Evolutionary conservation across 1,284 basidiomycete genomes (phyloP).

Genomic region (Tausonia pullulans): DNA sequence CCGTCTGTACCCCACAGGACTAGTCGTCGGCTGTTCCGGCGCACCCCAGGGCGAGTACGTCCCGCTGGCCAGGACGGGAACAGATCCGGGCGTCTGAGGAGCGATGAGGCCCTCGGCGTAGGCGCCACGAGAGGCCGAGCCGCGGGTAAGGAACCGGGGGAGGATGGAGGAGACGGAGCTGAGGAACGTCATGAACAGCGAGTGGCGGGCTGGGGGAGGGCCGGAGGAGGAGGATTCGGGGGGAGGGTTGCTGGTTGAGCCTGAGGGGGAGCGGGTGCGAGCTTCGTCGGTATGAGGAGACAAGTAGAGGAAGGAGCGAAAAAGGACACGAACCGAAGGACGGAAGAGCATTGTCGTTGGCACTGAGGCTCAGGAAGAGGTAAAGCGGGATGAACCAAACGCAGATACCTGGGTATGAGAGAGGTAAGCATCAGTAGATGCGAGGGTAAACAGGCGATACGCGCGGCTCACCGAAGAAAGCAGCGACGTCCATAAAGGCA

Average conservation of each 20-base stretch:
- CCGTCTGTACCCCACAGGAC: too few relatives aligned
- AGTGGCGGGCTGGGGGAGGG: neutral
- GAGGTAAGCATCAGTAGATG: too few relatives aligned
- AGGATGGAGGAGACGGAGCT: neutral
- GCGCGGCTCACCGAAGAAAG: slow-evolving; percentile 54
- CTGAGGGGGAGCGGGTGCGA: neutral
- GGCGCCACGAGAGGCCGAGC: too few relatives aligned
- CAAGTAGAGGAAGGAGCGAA: neutral
- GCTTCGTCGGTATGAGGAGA: neutral
- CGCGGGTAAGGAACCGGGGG: neutral
- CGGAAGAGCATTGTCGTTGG: slow-evolving; percentile 87
- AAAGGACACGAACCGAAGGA: slow-evolving; percentile 31
- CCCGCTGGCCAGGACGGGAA: too few relatives aligned
- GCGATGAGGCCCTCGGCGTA: too few relatives aligned
- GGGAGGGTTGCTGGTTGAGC: neutral
- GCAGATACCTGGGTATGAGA: slow-evolving; percentile 43
- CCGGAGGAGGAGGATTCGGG: neutral
- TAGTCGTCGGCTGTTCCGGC: too few relatives aligned
- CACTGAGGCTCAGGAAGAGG: slow-evolving; percentile 82
- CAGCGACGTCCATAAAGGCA: slow-evolving; percentile 78
- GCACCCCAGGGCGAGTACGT: too few relatives aligned
- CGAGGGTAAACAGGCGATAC: too few relatives aligned
- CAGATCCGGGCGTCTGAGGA: too few relatives aligned
- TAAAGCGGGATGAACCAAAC: slow-evolving; percentile 87
- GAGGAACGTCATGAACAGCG: neutral